A percentile compares a stretch with the other conserved stretches of the same genome.
phyloP scores from a whole-genome alignment of 192 early-diverging fungal species.

The Umbelopsis sp. region DNA sequence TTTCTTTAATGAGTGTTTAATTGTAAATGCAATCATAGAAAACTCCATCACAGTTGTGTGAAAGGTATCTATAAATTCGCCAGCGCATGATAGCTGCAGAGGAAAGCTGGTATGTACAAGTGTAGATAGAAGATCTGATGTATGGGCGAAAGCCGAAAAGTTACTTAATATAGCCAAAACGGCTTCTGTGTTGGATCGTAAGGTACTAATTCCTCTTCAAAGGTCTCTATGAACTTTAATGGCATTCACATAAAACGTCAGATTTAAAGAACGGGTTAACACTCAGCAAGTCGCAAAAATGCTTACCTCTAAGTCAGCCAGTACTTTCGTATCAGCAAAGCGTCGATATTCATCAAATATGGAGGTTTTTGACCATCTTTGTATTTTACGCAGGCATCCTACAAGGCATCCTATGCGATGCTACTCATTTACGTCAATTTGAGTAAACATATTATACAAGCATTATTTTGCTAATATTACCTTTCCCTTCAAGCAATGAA shows the following conservation, averaged over 20 bases:
- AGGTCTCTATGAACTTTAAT: constrained; percentile 58
- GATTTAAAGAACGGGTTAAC: background rate
- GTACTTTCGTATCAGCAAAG: constrained; percentile 88
- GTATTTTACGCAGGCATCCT: constrained; percentile 91
- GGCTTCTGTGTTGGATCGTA: constrained; percentile 51
- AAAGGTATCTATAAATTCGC: background rate
- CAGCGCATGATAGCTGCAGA: background rate
- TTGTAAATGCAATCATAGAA: no score
- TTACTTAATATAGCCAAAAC: constrained; percentile 44
- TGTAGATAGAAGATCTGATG: background rate
- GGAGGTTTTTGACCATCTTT: constrained; percentile 94
- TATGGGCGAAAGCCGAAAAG: background rate
- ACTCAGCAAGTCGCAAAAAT: background rate
- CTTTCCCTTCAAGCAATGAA: constrained; percentile 96
- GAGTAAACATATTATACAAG: background rate
- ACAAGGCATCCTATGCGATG: constrained; percentile 93
- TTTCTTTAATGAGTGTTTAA: no score
- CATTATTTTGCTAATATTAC: constrained; percentile 38
- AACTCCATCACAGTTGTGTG: background rate
- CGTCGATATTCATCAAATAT: constrained; percentile 97
- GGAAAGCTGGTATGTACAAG: background rate
- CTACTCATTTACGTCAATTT: constrained; percentile 37
- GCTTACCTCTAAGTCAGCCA: constrained; percentile 92
- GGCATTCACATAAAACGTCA: background rate
- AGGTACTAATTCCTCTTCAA: constrained; percentile 47